Evolutionary conservation across 495 filamentous ascomycete genomes (phyloP), one percentile per base, ranked within the genome.

Genomic region (Podospora australis): DNA sequence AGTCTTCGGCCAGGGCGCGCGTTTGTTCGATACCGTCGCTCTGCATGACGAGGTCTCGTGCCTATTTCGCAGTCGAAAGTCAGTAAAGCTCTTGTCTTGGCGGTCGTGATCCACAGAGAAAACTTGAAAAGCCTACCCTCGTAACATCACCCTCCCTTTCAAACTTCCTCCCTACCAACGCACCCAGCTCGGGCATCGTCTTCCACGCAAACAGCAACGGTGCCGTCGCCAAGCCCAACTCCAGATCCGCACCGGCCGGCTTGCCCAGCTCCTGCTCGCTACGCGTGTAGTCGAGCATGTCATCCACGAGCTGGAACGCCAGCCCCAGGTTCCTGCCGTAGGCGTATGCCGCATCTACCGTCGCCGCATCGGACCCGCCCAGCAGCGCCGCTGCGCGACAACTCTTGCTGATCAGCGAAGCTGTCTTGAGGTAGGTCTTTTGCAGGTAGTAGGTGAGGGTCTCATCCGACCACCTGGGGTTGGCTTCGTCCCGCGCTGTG

Each of bases 351-450:
- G 92, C 84, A 54, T 97, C 88, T 2, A 96, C 86, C 13, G 90
- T 86, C 55, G 84, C 79, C 1, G 79, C 77, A 13, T 88, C 79
- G 20, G 81, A 78, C 20, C 85, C 77, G 19, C 94, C 90, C 11
- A 98, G 78, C 21, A 98, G 68, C 4, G 92, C 91, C 2, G 92
- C 78, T 1, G 91, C 90, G 35, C 92, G 80, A 66, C 92, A 97
- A 9, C 85, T 90, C 65, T 98, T 98, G 60, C 86, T 91, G 58
- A 98, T 97, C 56, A 98, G 72, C 56, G 86, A 90, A 16, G 92
- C 92, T 4, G 88, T 90, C 73, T 98, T 98, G 51, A 98, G 77
- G 62, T 98, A 98, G 29, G 92, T 97, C 75, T 98, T 98, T 63
- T 96, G 88, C n/a, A 98, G 74, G 62, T 98, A 98, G 66, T 97